Evolutionary conservation across 768 basidiomycete genomes (phyloP).

Genomic region (Lepiota venenata): DNA sequence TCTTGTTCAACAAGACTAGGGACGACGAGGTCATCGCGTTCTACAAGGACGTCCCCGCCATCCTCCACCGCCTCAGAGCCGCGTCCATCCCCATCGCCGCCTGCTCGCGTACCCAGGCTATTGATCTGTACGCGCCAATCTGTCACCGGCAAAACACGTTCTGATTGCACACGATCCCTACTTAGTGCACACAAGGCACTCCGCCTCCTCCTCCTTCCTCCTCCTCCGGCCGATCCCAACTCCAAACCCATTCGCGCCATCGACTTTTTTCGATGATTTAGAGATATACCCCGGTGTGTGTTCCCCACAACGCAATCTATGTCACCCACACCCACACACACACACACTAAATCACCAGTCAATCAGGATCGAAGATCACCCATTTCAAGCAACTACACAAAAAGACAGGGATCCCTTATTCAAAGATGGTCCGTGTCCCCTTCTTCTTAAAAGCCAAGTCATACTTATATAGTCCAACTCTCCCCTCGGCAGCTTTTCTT

Average conservation of each 20-base stretch:
- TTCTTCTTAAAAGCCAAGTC: not conserved
- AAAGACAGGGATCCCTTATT: constrained; percentile 73
- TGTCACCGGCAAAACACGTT: constrained; percentile 2
- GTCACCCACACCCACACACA: not conserved
- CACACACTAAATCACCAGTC: not conserved
- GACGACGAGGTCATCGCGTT: constrained; percentile 59
- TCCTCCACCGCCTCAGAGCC: constrained; percentile 55
- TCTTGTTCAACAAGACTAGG: constrained; percentile 24
- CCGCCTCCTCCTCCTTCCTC: constrained; percentile 52
- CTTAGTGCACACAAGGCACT: constrained; percentile 74
- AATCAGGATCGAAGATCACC: constrained; percentile 75
- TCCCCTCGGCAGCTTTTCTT: constrained; percentile 50
- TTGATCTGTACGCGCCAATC: constrained; percentile 51
- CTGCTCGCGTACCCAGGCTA: constrained; percentile 70
- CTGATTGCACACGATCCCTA: not conserved
- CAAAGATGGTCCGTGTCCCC: constrained; percentile 62
- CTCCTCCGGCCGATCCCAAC: constrained; percentile 12
- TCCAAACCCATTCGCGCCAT: constrained; percentile 41
- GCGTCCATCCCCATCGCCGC: constrained; percentile 54
- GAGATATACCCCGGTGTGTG: constrained; percentile 70
- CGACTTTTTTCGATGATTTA: constrained; percentile 61
- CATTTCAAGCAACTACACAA: constrained; percentile 77
- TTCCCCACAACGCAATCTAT: not conserved
- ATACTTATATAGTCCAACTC: not conserved
- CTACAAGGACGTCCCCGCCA: constrained; percentile 73